A percentile compares a stretch with the other conserved stretches of the same genome.
Evolutionary conservation across 2,329 filamentous ascomycete species (phyloP).

Genomic region (Eutypa lata): DNA sequence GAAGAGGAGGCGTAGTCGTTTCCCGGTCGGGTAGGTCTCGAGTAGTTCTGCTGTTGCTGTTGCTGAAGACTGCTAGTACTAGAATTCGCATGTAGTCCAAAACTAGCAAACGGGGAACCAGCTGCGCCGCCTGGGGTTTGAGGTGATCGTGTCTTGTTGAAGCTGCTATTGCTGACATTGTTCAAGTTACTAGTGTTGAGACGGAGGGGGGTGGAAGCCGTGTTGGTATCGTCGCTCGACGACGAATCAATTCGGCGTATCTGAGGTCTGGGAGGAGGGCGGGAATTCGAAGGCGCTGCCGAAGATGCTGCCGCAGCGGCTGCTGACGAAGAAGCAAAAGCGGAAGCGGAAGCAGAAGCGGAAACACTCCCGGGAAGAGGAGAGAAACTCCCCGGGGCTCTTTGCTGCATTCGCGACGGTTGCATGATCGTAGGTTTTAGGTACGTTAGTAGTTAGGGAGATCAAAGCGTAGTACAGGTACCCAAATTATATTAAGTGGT

Average conservation of each 20-base stretch:
- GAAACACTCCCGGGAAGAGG: constrained; percentile 39
- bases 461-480: background rate
- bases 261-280: constrained; percentile 29
- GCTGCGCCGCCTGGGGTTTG: constrained; percentile 34
- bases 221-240: constrained; percentile 39
- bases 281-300: background rate
- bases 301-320: constrained; percentile 29
- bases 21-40: constrained; percentile 44
- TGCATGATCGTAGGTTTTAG: constrained; percentile 21
- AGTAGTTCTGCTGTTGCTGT: constrained; percentile 44
- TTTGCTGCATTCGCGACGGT: constrained; percentile 27
- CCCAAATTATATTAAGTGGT: background rate
- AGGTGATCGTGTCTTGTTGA: constrained; percentile 41
- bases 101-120: constrained; percentile 47
- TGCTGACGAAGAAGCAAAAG: constrained; percentile 14
- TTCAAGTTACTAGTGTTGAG: constrained; percentile 26
- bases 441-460: no score
- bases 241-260: constrained; percentile 44
- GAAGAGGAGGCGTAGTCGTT: constrained; percentile 29
- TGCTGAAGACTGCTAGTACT: constrained; percentile 38
- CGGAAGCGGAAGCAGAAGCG: constrained; percentile 21
- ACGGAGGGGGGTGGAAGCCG: constrained; percentile 12
- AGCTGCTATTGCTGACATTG: constrained; percentile 6
- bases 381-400: constrained; percentile 49
- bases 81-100: constrained; percentile 44